Conservation (phyloP, 2,329 filamentous ascomycete genomes). For the Pseudonectria foliicola region DNA sequence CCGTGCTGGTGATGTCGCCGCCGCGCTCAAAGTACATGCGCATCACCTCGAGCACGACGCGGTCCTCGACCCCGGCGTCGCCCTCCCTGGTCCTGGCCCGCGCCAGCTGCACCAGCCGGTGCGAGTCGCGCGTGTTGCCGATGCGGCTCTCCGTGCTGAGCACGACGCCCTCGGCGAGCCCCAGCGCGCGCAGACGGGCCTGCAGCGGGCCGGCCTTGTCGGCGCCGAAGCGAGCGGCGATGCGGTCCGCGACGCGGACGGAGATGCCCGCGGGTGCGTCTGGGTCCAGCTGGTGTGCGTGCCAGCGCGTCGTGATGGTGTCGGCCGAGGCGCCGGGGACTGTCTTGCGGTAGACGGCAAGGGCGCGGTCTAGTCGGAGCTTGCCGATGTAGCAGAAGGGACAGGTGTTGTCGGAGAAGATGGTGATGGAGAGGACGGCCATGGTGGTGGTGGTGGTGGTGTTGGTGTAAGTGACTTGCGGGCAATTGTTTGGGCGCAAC, state of each 20-base stretch:
- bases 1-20: slow-evolving; percentile 53
- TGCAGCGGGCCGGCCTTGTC: slow-evolving; percentile 52
- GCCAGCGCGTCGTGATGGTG: slow-evolving; percentile 68
- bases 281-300: slow-evolving; percentile 75
- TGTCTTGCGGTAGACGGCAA: slow-evolving; percentile 55
- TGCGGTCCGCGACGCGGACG: slow-evolving; percentile 42
- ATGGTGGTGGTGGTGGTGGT: slow-evolving; percentile 35
- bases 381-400: slow-evolving; percentile 77
- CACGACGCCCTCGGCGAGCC: slow-evolving; percentile 59
- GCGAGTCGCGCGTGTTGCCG: slow-evolving; percentile 39
- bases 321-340: slow-evolving; percentile 54
- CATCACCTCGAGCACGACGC: slow-evolving; percentile 58
- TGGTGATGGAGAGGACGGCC: slow-evolving; percentile 68
- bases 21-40: slow-evolving; percentile 58
- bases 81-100: slow-evolving; percentile 29
- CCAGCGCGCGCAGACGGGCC: slow-evolving; percentile 49
- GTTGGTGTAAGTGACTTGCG: neutral
- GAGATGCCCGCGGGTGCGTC: slow-evolving; percentile 39
- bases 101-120: slow-evolving; percentile 61
- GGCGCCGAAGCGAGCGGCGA: slow-evolving; percentile 58
- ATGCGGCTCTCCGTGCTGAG: slow-evolving; percentile 55
- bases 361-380: slow-evolving; percentile 65
- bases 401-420: slow-evolving; percentile 77
- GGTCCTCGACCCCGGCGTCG: slow-evolving; percentile 42
- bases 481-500: neutral